Conservation (phyloP, 352 stramenopile species). For the Aphanomyces cochlioides region DNA sequence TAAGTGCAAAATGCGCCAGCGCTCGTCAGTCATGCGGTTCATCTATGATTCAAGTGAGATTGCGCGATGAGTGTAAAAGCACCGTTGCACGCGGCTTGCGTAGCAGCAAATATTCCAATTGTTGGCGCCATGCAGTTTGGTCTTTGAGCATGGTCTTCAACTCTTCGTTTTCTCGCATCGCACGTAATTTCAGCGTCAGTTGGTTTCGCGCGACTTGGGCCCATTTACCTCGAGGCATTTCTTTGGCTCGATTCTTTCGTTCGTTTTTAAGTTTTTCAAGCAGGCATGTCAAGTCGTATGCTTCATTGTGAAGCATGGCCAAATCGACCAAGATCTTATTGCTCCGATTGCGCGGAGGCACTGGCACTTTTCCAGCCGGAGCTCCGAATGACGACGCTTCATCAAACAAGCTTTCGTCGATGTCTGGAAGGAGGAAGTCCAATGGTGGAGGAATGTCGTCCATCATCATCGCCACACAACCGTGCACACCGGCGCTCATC, state of each 20-base stretch:
- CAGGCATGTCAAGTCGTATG: neutral
- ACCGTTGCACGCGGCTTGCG: neutral
- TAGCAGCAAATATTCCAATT: neutral
- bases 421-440: neutral
- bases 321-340: conserved; percentile 6
- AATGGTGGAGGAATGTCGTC: neutral
- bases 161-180: conserved; percentile 3
- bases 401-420: neutral
- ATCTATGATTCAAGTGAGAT: neutral
- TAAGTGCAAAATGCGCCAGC: neutral
- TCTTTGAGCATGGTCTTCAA: conserved; percentile 2
- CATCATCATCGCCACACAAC: neutral
- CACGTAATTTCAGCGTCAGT: neutral
- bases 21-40: conserved; percentile 1
- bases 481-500: neutral
- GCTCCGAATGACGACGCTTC: neutral
- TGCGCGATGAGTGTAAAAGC: neutral
- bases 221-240: neutral
- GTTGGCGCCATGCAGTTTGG: neutral
- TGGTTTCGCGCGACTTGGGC: conserved; percentile 2
- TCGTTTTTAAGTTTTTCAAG: neutral
- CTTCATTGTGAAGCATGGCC: conserved; percentile 1
- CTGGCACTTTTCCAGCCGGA: neutral
- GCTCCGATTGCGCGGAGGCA: neutral
- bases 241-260: neutral